Percentiles rank a stretch among this genome's conserved stretches.
These are phyloP conservation scores for Fraxinus greggii DNA, from an alignment of 305 asterid genomes.

Conservation along the genomic window DNA sequence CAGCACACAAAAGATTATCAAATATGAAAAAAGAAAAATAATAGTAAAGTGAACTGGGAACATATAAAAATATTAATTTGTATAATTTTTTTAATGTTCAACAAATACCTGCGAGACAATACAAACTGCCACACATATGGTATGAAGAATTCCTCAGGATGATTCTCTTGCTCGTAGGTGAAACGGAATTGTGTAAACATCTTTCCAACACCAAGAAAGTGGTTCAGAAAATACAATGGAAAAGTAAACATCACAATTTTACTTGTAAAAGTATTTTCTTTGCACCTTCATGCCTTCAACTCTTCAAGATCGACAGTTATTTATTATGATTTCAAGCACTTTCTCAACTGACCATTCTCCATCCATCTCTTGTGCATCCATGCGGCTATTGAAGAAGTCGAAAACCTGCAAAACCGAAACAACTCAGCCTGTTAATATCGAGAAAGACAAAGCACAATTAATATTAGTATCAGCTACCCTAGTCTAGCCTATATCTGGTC, in stretches of 20 bases:
- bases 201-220: constrained; percentile 32
- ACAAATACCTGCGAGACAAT: constrained; percentile 54
- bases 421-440: not conserved
- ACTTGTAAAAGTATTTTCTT: constrained; percentile 9
- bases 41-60: no score
- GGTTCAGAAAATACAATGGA: not conserved
- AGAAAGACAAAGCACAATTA: constrained; percentile 6
- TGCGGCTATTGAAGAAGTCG: constrained; percentile 84
- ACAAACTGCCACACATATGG: constrained; percentile 95
- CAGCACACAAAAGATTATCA: constrained; percentile 18
- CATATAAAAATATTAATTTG: not conserved
- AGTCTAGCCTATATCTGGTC: not conserved
- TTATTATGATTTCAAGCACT: constrained; percentile 75
- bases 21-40: no score
- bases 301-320: constrained; percentile 86
- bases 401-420: constrained; percentile 53
- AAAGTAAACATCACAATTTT: not conserved
- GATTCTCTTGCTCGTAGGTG: constrained; percentile 98
- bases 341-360: constrained; percentile 97
- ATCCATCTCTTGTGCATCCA: constrained; percentile 67
- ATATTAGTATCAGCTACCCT: constrained; percentile 8
- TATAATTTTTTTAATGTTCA: not conserved
- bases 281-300: constrained; percentile 98
- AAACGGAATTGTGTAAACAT: constrained; percentile 83
- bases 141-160: constrained; percentile 93